Percentiles rank a stretch among this genome's conserved stretches.
Evolutionary conservation across 2,329 filamentous ascomycete species (phyloP).

Genomic region (Pseudogymnoascus sp.): DNA sequence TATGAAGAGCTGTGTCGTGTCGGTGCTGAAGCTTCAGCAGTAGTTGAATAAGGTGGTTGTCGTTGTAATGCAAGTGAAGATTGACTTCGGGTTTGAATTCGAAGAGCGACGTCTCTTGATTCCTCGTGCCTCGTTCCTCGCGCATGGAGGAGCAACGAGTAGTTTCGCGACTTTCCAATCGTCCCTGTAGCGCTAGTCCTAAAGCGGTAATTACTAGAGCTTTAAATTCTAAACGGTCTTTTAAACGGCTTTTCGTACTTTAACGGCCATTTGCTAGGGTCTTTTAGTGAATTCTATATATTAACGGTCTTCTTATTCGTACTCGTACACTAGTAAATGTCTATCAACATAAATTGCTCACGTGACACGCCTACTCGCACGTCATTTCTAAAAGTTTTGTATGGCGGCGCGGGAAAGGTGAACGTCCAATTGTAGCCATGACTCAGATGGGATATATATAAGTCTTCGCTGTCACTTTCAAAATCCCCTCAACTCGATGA

Average conservation of each 20-base stretch:
- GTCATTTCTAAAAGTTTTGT: conserved; percentile 8
- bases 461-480: conserved; percentile 3
- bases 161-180: conserved; percentile 7
- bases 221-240: background rate
- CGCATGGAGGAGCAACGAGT: background rate
- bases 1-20: background rate
- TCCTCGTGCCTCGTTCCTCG: conserved; percentile 7
- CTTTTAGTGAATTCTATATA: background rate
- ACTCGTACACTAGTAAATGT: conserved; percentile 4
- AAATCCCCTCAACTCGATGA: background rate
- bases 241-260: background rate
- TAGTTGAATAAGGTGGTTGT: background rate
- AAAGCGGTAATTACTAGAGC: background rate
- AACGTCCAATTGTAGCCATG: background rate
- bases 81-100: background rate
- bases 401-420: background rate
- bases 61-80: background rate
- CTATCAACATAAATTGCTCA: background rate
- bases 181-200: background rate
- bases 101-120: conserved; percentile 4
- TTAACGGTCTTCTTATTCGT: background rate
- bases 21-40: background rate
- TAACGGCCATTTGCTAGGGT: background rate
- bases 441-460: background rate
- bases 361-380: background rate